Conservation (phyloP, 1,139 yeast genomes). For the Yamadazyma blattariae region DNA sequence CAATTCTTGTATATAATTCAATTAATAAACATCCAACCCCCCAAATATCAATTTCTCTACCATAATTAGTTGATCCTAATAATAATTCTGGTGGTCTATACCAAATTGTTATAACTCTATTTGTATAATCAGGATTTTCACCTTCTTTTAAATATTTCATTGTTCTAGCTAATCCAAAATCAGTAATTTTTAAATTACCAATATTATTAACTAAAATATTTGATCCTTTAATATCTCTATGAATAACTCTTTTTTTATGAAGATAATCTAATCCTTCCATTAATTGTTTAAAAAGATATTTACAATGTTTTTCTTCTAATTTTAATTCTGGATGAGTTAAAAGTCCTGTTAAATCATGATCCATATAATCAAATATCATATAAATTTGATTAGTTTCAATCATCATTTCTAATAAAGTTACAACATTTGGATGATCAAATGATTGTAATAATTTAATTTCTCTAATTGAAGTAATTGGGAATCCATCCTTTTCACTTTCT, state of each 20-base stretch:
- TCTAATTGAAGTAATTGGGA: conserved; percentile 92
- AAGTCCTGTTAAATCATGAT: conserved; percentile 89
- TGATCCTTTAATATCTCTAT: conserved; percentile 93
- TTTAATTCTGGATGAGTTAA: conserved; percentile 71
- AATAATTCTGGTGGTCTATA: conserved; percentile 94
- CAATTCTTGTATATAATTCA: conserved; percentile 72
- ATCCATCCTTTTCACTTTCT: conserved; percentile 89
- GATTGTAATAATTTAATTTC: conserved; percentile 86
- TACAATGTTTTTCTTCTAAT: conserved; percentile 66
- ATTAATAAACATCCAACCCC: conserved; percentile 91
- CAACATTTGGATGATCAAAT: conserved; percentile 79
- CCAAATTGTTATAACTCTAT: conserved; percentile 94
- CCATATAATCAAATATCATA: conserved; percentile 93
- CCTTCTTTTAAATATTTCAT: conserved; percentile 55
- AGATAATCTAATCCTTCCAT: conserved; percentile 78
- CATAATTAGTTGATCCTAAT: conserved; percentile 86
- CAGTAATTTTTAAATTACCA: conserved; percentile 84
- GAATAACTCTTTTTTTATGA: conserved; percentile 77
- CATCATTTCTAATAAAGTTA: conserved; percentile 86
- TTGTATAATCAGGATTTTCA: conserved; percentile 76
- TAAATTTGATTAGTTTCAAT: conserved; percentile 74
- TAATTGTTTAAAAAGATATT: conserved; percentile 73
- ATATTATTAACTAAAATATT: conserved; percentile 71
- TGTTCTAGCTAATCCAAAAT: conserved; percentile 88
- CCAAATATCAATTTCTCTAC: conserved; percentile 93